Evolutionary conservation across 2,329 filamentous ascomycete genomes (phyloP).

Genomic region (Colletotrichum sp.): DNA sequence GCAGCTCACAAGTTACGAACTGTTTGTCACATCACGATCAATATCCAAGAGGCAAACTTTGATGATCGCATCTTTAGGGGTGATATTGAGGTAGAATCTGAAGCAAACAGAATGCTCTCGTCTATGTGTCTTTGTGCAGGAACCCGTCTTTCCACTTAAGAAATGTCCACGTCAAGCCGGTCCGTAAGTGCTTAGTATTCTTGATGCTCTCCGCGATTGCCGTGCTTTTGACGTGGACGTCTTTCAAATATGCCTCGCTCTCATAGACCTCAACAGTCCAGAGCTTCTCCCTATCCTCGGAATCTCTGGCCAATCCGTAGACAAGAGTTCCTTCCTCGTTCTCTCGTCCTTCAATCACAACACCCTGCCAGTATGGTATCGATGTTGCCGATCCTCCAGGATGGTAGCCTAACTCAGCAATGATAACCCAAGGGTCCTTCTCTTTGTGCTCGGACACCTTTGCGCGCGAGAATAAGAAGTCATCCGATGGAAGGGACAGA

Average conservation of each 20-base stretch:
- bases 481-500: background rate
- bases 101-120: rapidly evolving
- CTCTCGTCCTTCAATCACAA: background rate
- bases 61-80: background rate
- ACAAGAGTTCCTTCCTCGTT: background rate
- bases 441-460: background rate
- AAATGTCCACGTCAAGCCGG: background rate
- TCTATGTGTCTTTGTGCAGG: background rate
- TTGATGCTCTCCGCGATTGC: background rate
- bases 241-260: background rate
- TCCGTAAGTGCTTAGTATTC: background rate
- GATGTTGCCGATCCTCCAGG: background rate
- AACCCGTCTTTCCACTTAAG: background rate
- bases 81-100: background rate
- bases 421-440: background rate
- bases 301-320: background rate
- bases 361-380: background rate
- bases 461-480: background rate
- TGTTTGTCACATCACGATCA: background rate
- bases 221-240: background rate
- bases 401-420: background rate
- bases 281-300: background rate
- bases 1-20: background rate
- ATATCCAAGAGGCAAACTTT: background rate
- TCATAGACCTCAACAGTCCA: background rate